Evolutionary conservation across 805 yeast genomes (phyloP).

Genomic region (Nakazawaea holstii): DNA sequence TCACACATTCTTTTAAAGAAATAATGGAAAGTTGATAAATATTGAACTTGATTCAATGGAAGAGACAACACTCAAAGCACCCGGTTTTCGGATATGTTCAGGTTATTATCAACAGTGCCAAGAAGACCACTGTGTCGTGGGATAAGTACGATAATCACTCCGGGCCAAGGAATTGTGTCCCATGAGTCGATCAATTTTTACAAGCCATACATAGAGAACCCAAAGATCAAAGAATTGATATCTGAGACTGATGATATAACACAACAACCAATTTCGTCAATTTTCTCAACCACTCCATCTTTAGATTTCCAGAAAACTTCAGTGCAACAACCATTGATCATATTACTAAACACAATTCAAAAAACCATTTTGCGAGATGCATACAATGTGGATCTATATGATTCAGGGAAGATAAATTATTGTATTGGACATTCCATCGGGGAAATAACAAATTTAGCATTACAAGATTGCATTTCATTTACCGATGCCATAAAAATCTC

Average conservation of each 20-base stretch:
- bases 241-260: constrained; percentile 15
- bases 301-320: constrained; percentile 19
- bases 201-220: constrained; percentile 7
- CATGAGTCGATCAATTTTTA: background rate
- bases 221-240: constrained; percentile 13
- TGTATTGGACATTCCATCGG: constrained; percentile 31
- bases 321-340: constrained; percentile 27
- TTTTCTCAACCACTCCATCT: constrained; percentile 11
- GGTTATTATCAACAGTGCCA: too few relatives aligned
- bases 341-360: constrained; percentile 21
- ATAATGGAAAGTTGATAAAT: background rate
- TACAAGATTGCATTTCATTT: constrained; percentile 21
- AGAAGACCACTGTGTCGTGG: background rate
- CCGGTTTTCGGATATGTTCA: too few relatives aligned
- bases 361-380: constrained; percentile 14
- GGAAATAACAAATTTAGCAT: constrained; percentile 24
- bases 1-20: too few relatives aligned
- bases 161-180: constrained; percentile 9
- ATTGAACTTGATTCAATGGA: background rate
- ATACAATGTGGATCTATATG: constrained; percentile 19
- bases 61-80: too few relatives aligned
- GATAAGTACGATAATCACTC: constrained; percentile 3
- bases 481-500: constrained; percentile 21
- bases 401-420: constrained; percentile 14
- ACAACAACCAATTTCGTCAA: background rate